These are phyloP conservation scores for Pugionium dolabratum DNA, from an alignment of 345 rosid genomes.

Conservation along the genomic window DNA sequence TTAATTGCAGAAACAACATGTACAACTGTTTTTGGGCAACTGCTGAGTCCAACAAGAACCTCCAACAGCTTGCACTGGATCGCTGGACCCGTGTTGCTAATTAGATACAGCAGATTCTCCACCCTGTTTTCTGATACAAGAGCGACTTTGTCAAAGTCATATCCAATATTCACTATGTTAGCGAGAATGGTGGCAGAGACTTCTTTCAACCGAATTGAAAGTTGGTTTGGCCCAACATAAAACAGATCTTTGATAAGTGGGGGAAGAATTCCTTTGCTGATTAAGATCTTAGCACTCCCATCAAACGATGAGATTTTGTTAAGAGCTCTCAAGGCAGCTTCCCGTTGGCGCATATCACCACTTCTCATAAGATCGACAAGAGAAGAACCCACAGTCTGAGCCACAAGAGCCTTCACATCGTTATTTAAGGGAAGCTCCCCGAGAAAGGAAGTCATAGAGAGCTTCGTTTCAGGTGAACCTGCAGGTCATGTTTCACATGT, in stretches of 20 bases:
- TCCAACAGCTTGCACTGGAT: slow-evolving; percentile 95
- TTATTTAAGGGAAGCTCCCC: slow-evolving; percentile 84
- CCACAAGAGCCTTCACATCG: slow-evolving; percentile 80
- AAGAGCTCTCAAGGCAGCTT: slow-evolving; percentile 85
- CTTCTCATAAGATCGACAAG: slow-evolving; percentile 79
- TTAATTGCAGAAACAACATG: slow-evolving; percentile 80
- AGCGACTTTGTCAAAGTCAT: slow-evolving; percentile 68
- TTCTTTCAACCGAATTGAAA: slow-evolving; percentile 88
- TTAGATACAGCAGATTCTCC: slow-evolving; percentile 74
- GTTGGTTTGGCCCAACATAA: slow-evolving; percentile 66
- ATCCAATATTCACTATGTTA: slow-evolving; percentile 74
- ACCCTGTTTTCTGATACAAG: slow-evolving; percentile 81
- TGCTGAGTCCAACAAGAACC: slow-evolving; percentile 93
- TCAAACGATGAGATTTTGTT: slow-evolving; percentile 83
- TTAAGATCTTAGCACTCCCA: slow-evolving; percentile 77
- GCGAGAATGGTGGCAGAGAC: slow-evolving; percentile 93
- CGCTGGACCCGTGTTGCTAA: slow-evolving; percentile 96
- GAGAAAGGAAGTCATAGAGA: slow-evolving; percentile 83
- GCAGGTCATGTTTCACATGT: slow-evolving; percentile 42
- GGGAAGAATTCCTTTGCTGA: slow-evolving; percentile 84
- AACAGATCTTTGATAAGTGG: slow-evolving; percentile 89
- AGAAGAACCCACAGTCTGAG: slow-evolving; percentile 76
- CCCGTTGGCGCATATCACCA: slow-evolving; percentile 65
- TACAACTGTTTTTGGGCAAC: slow-evolving; percentile 53
- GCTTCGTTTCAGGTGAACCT: slow-evolving; percentile 86